These are phyloP conservation scores for Aureobasidium subglaciale DNA, from an alignment of 2,329 filamentous ascomycete genomes.

Conservation along the genomic window DNA sequence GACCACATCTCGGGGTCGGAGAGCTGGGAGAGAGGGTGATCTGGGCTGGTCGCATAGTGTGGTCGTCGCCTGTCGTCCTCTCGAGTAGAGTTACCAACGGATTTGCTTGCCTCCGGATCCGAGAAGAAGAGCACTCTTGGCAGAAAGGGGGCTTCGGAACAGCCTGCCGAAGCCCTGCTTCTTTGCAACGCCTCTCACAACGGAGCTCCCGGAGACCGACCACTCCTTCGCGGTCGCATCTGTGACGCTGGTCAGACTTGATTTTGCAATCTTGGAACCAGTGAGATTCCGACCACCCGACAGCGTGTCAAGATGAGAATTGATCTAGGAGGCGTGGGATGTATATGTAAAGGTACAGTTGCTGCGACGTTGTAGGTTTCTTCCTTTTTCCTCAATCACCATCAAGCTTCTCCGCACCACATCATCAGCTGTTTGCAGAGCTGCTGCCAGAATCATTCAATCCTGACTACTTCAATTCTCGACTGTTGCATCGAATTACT, in stretches of 20 bases:
- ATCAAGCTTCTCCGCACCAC: neutral
- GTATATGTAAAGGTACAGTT: neutral
- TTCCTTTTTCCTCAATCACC: neutral
- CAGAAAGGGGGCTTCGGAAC: neutral
- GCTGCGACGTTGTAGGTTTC: neutral
- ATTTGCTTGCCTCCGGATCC: neutral
- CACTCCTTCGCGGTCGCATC: neutral
- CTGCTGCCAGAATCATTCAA: neutral
- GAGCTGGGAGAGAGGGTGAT: no score
- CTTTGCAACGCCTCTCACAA: neutral
- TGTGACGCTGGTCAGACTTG: constrained; percentile 6
- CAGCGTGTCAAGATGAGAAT: neutral
- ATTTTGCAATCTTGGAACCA: neutral
- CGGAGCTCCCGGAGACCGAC: neutral
- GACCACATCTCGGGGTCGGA: no score
- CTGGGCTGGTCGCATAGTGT: no score
- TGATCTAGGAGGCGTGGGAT: neutral
- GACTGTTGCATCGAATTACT: neutral
- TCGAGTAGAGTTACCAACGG: neutral
- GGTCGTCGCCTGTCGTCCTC: no score
- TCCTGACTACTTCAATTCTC: neutral
- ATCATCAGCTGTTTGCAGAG: neutral
- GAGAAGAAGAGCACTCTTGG: neutral
- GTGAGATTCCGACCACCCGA: neutral
- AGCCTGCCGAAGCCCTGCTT: neutral